phyloP scores from a whole-genome alignment of 176 grass and related monocot species.

The Alopecurus myosuroides region DNA sequence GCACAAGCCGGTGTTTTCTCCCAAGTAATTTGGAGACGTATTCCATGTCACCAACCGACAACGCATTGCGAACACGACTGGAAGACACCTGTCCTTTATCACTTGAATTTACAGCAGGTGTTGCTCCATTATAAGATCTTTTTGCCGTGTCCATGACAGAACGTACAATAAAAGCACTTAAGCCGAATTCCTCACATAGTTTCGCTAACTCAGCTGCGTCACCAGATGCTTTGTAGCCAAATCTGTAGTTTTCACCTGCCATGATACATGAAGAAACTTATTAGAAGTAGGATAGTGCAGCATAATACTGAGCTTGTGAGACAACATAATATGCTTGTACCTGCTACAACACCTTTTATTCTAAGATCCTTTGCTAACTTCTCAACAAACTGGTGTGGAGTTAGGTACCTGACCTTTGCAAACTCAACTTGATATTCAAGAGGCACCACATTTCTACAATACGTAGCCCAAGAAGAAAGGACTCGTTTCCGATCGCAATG shows the following conservation, averaged over 20 bases:
- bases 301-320: neutral
- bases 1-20: constrained; percentile 77
- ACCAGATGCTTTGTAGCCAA: constrained; percentile 97
- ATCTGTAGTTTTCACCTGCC: constrained; percentile 94
- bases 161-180: constrained; percentile 45
- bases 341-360: constrained; percentile 75
- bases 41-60: constrained; percentile 67
- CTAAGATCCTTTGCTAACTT: constrained; percentile 85
- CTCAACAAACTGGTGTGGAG: constrained; percentile 92
- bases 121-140: constrained; percentile 43
- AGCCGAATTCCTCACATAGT: constrained; percentile 47
- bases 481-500: constrained; percentile 79
- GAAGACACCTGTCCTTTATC: constrained; percentile 91
- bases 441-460: constrained; percentile 50
- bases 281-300: neutral
- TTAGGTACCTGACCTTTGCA: constrained; percentile 71
- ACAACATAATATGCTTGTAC: constrained; percentile 47
- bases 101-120: constrained; percentile 44
- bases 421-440: constrained; percentile 82
- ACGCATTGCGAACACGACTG: constrained; percentile 72
- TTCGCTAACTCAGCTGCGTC: constrained; percentile 60
- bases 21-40: constrained; percentile 70
- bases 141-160: constrained; percentile 53
- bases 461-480: constrained; percentile 76
- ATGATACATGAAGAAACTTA: constrained; percentile 27